Base-by-base conservation (phyloP, 805 yeast species). In the Wickerhamomyces mucosus region DNA sequence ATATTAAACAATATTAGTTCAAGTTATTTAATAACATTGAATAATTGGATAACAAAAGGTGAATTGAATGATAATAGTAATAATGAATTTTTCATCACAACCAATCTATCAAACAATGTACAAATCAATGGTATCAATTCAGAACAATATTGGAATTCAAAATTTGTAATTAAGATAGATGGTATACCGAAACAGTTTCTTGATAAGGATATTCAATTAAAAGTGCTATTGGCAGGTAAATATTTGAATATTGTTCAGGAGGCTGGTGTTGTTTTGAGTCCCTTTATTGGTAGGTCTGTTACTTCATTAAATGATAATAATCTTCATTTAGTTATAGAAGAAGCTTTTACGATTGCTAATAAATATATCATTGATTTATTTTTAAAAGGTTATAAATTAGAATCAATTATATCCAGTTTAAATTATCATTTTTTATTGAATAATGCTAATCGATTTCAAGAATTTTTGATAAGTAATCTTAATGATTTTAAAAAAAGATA, bases 191-290 rank as follows among this genome's bases (percentile, higher is more conserved):
- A 68, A 33, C 85, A 78, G 40, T 72, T 89, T 37, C 56, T 62
- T 6, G 55, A 63, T 23, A 61, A 59, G 17, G 69, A 64, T 3
- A 50, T 75, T 6, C 80, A 80, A 41, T 65, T 67, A 29, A 78
- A 79, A 52, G 66, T 89, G 0, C 58, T 89, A 16, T 61, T 75
- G 31, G 83, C 96, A 0, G 99, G 99, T 2, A 88, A 85, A 54
- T 78, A 78, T 43, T 58, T 86, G 34, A 82, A 84, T 45, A 77
- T 89, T 3, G 63, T 81, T 27, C 67, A 72, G 34, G 74, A 67
- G 35, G 75, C 82, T 45, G 79, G 78, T 0, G 56, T 71, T 4
- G 45, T 44, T 0, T 10, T 46, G 26, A 46, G 45, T 26, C n/a
- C 42, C 9, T 45, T 43, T 16, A 33, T 42, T 3, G 33, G 38